These are phyloP conservation scores for rapeseed (Brassica napus) DNA, from an alignment of 345 rosid genomes.

Conservation along the genomic window DNA sequence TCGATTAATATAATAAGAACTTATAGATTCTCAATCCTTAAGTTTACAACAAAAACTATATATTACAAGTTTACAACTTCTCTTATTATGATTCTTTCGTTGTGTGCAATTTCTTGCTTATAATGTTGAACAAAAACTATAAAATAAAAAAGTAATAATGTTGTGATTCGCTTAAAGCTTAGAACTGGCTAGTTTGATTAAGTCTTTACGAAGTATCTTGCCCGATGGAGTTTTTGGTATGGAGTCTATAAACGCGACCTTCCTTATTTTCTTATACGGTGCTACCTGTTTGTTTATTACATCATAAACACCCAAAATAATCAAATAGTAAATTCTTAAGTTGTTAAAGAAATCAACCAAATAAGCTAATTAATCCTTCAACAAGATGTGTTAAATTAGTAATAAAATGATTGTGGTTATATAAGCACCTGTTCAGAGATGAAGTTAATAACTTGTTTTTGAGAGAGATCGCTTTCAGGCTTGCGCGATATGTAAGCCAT, in stretches of 20 bases:
- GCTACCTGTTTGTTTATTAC: slow-evolving; percentile 56
- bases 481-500: slow-evolving; percentile 72
- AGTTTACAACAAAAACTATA: too few relatives aligned
- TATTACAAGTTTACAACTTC: too few relatives aligned
- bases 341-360: background rate
- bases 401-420: background rate
- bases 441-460: slow-evolving; percentile 52
- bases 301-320: background rate
- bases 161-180: slow-evolving; percentile 45
- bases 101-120: background rate
- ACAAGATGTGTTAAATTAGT: background rate
- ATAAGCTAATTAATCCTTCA: background rate
- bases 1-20: too few relatives aligned
- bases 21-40: too few relatives aligned
- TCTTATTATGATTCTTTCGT: too few relatives aligned
- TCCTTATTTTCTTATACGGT: slow-evolving; percentile 73
- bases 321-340: background rate
- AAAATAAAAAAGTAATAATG: background rate
- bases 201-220: slow-evolving; percentile 80
- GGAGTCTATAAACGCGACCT: slow-evolving; percentile 39
- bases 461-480: slow-evolving; percentile 45
- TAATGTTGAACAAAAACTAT: background rate
- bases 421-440: slow-evolving; percentile 56
- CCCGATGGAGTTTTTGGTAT: slow-evolving; percentile 86
- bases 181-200: slow-evolving; percentile 67